phyloP scores from a whole-genome alignment of 2,329 filamentous ascomycete genomes.

The Microdochium bolleyi region DNA sequence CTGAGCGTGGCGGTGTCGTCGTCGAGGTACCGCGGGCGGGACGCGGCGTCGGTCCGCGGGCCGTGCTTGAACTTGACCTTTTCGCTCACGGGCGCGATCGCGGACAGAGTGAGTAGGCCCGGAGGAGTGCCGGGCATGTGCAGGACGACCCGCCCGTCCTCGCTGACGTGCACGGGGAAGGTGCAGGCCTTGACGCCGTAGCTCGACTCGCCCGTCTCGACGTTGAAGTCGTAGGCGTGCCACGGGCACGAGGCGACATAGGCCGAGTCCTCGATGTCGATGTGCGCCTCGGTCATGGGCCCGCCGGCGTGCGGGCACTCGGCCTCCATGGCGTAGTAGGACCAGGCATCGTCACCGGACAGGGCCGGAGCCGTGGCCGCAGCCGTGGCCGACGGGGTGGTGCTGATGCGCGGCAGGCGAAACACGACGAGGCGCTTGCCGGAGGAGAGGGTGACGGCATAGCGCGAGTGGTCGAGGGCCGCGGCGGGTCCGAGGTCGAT shows the following conservation, averaged over 20 bases:
- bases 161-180: constrained; percentile 29
- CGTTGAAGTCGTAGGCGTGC: constrained; percentile 41
- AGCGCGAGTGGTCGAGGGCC: constrained; percentile 27
- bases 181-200: constrained; percentile 37
- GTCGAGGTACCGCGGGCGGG: constrained; percentile 20
- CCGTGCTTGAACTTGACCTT: constrained; percentile 33
- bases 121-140: constrained; percentile 18
- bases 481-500: constrained; percentile 19
- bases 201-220: constrained; percentile 38
- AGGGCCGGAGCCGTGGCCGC: constrained; percentile 6
- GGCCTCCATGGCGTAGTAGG: constrained; percentile 38
- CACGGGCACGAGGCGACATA: constrained; percentile 37
- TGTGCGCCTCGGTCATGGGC: constrained; percentile 33
- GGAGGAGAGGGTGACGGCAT: constrained; percentile 31
- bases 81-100: constrained; percentile 35
- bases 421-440: constrained; percentile 36
- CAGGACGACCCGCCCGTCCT: constrained; percentile 23
- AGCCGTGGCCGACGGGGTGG: constrained; percentile 10
- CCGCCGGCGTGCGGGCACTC: constrained; percentile 37
- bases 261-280: constrained; percentile 38
- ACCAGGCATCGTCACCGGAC: constrained; percentile 25
- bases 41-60: constrained; percentile 9
- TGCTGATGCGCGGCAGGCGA: constrained; percentile 30
- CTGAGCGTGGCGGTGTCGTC: constrained; percentile 34
- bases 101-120: constrained; percentile 14